A percentile compares a stretch with the other conserved stretches of the same genome.
These are phyloP conservation scores for Pythium periplocum DNA, from an alignment of 352 stramenopile species.

Conservation along the genomic window DNA sequence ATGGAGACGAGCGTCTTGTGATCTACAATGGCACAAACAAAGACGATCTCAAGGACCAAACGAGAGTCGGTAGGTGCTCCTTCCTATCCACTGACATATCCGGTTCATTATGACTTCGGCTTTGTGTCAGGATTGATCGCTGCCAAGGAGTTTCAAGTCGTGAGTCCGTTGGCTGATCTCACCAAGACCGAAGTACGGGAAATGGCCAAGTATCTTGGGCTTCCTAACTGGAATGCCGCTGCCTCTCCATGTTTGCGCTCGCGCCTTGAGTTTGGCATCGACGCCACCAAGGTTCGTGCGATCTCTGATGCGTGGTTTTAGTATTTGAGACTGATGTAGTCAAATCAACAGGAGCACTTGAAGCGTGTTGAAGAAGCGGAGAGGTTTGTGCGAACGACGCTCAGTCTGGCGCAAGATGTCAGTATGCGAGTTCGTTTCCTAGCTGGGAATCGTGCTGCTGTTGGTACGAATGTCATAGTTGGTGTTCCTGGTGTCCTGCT, in stretches of 20 bases:
- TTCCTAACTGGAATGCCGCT: slow-evolving; percentile 95
- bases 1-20: slow-evolving; percentile 20
- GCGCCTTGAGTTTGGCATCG: slow-evolving; percentile 92
- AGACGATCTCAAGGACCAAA: slow-evolving; percentile 92
- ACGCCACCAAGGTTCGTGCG: slow-evolving; percentile 77
- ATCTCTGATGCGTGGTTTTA: background rate
- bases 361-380: slow-evolving; percentile 65
- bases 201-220: slow-evolving; percentile 83
- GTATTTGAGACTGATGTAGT: background rate
- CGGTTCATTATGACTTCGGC: background rate
- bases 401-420: slow-evolving; percentile 35
- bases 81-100: background rate
- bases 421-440: slow-evolving; percentile 81
- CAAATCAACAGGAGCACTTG: slow-evolving; percentile 45
- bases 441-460: slow-evolving; percentile 55
- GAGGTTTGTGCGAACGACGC: slow-evolving; percentile 43
- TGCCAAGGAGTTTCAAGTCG: slow-evolving; percentile 90
- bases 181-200: slow-evolving; percentile 89
- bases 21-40: slow-evolving; percentile 98
- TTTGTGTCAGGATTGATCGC: slow-evolving; percentile 81
- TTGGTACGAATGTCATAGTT: slow-evolving; percentile 31
- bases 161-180: slow-evolving; percentile 86
- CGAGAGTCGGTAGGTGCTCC: slow-evolving; percentile 53
- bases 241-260: slow-evolving; percentile 95
- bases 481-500: background rate